phyloP scores from a whole-genome alignment of 495 filamentous ascomycete species.

The Trichoderma parareesei region DNA sequence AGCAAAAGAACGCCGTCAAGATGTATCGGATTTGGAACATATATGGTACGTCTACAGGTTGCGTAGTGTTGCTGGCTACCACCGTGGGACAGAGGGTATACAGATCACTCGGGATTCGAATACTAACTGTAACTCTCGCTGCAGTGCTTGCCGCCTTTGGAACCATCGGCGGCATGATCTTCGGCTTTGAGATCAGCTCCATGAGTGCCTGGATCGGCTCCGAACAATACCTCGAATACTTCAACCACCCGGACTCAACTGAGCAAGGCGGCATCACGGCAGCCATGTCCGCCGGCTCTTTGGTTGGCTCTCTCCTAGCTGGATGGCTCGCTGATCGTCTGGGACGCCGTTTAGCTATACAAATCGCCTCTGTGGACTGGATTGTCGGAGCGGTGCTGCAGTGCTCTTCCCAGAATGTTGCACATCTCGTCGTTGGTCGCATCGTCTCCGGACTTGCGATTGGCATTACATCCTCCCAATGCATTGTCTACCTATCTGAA shows the following conservation, averaged over 20 bases:
- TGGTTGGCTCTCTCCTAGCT: constrained; percentile 56
- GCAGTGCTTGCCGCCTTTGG: constrained; percentile 54
- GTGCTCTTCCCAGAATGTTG: constrained; percentile 50
- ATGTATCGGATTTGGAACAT: constrained; percentile 15
- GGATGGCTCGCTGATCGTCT: constrained; percentile 60
- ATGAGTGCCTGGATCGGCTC: constrained; percentile 63
- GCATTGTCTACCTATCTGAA: constrained; percentile 74
- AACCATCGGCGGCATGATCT: constrained; percentile 49
- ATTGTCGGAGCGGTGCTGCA: constrained; percentile 58
- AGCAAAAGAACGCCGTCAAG: not conserved
- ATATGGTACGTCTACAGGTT: constrained; percentile 1
- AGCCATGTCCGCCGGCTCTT: constrained; percentile 64
- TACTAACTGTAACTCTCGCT: constrained; percentile 33
- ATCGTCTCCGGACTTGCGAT: constrained; percentile 64
- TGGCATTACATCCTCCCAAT: constrained; percentile 65
- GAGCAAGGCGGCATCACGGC: constrained; percentile 57
- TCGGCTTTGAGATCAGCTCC: constrained; percentile 66
- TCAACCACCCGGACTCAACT: constrained; percentile 46
- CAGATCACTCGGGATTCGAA: too few relatives aligned
- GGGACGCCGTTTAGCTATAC: constrained; percentile 59
- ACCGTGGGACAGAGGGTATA: too few relatives aligned
- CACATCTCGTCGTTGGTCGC: constrained; percentile 61
- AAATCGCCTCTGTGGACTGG: constrained; percentile 63
- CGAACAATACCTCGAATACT: constrained; percentile 54
- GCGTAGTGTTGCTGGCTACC: too few relatives aligned